phyloP scores from a whole-genome alignment of 192 early-diverging fungal species.

The Umbelopsis vinacea region DNA sequence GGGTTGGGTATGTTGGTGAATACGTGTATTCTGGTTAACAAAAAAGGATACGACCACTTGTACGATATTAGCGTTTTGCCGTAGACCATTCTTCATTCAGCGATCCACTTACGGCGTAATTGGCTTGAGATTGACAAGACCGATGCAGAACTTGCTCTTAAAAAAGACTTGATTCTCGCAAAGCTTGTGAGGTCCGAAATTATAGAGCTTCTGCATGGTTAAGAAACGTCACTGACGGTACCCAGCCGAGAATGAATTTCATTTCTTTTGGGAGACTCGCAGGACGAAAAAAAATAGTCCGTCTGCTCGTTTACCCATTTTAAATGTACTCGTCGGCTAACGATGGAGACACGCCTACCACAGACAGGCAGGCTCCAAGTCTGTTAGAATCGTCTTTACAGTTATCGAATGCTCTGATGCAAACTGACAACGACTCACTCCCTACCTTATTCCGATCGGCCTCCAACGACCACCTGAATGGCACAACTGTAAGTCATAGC shows the following conservation, averaged over 20 bases:
- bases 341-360: conserved; percentile 7
- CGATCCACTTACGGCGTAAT: conserved; percentile 67
- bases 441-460: neutral
- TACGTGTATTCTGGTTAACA: too few relatives aligned
- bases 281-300: conserved; percentile 8
- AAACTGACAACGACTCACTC: neutral
- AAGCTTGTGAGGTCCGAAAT: conserved; percentile 80
- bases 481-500: conserved; percentile 6
- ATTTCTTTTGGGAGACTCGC: neutral
- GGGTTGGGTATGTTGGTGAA: neutral
- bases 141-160: conserved; percentile 69
- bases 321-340: conserved; percentile 4
- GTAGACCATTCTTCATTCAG: neutral
- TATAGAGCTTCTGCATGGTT: conserved; percentile 18
- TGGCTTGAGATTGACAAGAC: conserved; percentile 94
- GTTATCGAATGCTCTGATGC: conserved; percentile 2
- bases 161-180: conserved; percentile 77
- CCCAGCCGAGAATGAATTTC: too few relatives aligned
- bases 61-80: neutral
- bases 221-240: neutral
- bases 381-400: conserved; percentile 9
- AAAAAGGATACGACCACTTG: conserved; percentile 46
- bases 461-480: neutral
- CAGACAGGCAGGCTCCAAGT: neutral
- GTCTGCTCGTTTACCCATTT: neutral